A percentile compares a stretch with the other conserved stretches of the same genome.
phyloP scores from a whole-genome alignment of 108 stramenopile species.

The Chaetoceros muelleri region DNA sequence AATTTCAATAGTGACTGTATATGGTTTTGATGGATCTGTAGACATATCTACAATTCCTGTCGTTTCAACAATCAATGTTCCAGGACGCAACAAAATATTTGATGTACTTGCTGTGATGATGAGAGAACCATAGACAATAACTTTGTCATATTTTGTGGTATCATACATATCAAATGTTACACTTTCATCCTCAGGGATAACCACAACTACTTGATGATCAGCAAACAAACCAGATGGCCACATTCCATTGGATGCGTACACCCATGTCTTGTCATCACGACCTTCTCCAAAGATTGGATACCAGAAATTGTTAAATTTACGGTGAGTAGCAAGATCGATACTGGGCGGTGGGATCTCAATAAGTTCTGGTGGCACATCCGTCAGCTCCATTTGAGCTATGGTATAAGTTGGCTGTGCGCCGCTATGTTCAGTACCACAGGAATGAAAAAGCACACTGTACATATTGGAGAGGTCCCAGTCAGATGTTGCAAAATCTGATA shows the following conservation, averaged over 20 bases:
- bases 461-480: neutral
- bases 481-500: neutral
- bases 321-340: conserved; percentile 5
- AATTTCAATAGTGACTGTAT: conserved; percentile 6
- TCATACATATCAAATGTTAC: neutral
- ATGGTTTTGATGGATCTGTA: neutral
- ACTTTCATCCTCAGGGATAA: conserved; percentile 1
- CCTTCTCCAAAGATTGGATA: conserved; percentile 4
- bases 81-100: neutral
- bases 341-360: neutral
- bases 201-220: neutral
- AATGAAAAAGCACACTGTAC: neutral
- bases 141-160: conserved; percentile 2
- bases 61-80: conserved; percentile 5
- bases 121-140: conserved; percentile 11
- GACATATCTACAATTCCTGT: neutral
- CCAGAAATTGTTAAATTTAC: conserved; percentile 3
- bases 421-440: neutral
- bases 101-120: neutral
- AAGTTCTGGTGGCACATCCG: neutral
- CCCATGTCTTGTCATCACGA: conserved; percentile 7
- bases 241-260: neutral
- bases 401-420: neutral
- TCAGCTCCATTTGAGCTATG: neutral
- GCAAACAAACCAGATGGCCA: conserved; percentile 1